These are phyloP conservation scores for Erodium texanum DNA, from an alignment of 441 rosid species.

Conservation along the genomic window DNA sequence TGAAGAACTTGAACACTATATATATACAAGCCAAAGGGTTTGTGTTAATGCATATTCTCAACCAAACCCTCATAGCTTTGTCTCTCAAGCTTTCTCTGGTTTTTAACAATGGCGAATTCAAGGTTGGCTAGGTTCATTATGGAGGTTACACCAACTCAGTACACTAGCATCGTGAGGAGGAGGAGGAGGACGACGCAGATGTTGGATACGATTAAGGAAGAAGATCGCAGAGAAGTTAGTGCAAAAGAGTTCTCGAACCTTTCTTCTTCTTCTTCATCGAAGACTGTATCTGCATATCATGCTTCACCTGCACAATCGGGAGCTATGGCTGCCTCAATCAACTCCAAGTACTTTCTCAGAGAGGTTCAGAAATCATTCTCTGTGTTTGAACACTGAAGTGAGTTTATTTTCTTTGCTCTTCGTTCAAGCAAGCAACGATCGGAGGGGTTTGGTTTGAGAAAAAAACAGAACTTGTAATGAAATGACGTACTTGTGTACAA, in stretches of 20 bases:
- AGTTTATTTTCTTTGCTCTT: too few relatives aligned
- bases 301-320: conserved; percentile 5
- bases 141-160: not conserved
- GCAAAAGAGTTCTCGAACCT: not conserved
- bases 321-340: conserved; percentile 4
- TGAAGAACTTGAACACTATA: not conserved
- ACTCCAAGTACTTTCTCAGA: conserved; percentile 30
- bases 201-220: not conserved
- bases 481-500: too few relatives aligned
- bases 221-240: not conserved
- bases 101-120: not conserved
- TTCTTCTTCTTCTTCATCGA: not conserved
- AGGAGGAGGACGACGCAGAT: not conserved
- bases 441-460: too few relatives aligned
- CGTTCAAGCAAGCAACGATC: too few relatives aligned
- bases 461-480: too few relatives aligned
- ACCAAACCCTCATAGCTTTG: not conserved
- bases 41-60: not conserved
- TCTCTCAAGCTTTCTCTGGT: not conserved
- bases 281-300: not conserved
- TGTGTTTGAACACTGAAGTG: conserved; percentile 27
- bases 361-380: conserved; percentile 37
- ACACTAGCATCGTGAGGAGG: not conserved
- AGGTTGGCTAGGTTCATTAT: not conserved
- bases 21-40: not conserved